Evolutionary conservation across 805 yeast genomes (phyloP).

Genomic region (Saccharomycopsis amapae): DNA sequence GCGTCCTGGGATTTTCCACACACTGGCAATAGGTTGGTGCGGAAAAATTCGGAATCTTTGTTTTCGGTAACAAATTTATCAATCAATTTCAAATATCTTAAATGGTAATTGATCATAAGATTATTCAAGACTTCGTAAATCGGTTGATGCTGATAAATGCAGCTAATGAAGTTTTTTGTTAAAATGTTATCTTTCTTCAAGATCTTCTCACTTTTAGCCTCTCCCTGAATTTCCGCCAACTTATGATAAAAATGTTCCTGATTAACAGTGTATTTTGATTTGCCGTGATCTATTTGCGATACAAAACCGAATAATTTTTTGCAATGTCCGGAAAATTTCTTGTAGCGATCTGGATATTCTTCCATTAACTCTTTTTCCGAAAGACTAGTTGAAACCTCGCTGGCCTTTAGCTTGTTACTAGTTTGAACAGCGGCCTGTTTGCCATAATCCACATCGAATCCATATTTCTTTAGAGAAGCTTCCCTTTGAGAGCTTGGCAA

Average conservation of each 20-base stretch:
- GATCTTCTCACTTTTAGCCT: neutral
- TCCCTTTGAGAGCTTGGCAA: neutral
- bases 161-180: conserved; percentile 4
- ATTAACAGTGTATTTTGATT: neutral
- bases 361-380: conserved; percentile 5
- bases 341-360: neutral
- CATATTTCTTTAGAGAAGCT: neutral
- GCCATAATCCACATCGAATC: neutral
- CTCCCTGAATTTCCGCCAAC: neutral
- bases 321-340: neutral
- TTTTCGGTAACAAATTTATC: conserved; percentile 18
- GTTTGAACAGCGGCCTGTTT: neutral
- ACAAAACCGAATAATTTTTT: neutral
- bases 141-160: conserved; percentile 14
- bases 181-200: neutral
- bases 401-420: neutral
- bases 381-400: neutral
- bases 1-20: conserved; percentile 2
- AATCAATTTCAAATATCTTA: conserved; percentile 13
- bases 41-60: conserved; percentile 12
- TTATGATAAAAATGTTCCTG: neutral
- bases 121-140: conserved; percentile 9
- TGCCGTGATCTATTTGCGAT: neutral
- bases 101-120: conserved; percentile 17
- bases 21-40: conserved; percentile 14